Base-by-base conservation (phyloP, 441 rosid species). In the Brassica hybrid region DNA sequence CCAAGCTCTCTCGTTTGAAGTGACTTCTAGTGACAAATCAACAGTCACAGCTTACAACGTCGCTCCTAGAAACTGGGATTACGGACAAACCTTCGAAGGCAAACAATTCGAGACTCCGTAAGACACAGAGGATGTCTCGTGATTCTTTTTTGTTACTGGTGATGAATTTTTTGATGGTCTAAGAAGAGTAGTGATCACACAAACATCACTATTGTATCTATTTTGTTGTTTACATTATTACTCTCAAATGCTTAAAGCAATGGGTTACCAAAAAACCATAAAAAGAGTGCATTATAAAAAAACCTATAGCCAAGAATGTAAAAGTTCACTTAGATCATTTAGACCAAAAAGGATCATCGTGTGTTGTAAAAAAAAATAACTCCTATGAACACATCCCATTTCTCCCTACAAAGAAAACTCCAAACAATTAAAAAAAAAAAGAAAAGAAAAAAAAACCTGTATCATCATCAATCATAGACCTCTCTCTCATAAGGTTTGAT, bases 1-100 rank as follows among this genome's bases (percentile, higher is more conserved):
- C 71, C 99, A 96, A 67, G 88, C 98, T 36, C 94, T 93, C 48
- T 96, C 99, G 0, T 96, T 96, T 74, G 99, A 93, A 81, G 90
- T 93, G 43, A 88, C 91, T 10, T 80, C 77, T 7, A 87, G 98
- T 71, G 91, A 92, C 57, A 89, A 85, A 10, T 65, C 84, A 27
- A 90, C 95, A 0, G 79, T 93, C n/a, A 88, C 92, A 30, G 85
- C 97, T 50, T 95, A 93, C 83, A 90, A 83, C 61, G 97, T 91
- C 17, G 92, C 98, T 79, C 93, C 95, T 8, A 90, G 82, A 80
- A 83, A 80, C 64, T 95, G 98, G 99, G 77, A 77, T 74, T 95
- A 86, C 12, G 96, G 94, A 36, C 97, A 93, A 81, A 91, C 90
- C 58, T 95, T 89, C 43, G 97, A 95, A 85, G 99, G 98, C 58